A percentile compares a stretch with the other conserved stretches of the same genome.
These are phyloP conservation scores for Cytospora piceae DNA, from an alignment of 2,329 filamentous ascomycete species.

Conservation along the genomic window DNA sequence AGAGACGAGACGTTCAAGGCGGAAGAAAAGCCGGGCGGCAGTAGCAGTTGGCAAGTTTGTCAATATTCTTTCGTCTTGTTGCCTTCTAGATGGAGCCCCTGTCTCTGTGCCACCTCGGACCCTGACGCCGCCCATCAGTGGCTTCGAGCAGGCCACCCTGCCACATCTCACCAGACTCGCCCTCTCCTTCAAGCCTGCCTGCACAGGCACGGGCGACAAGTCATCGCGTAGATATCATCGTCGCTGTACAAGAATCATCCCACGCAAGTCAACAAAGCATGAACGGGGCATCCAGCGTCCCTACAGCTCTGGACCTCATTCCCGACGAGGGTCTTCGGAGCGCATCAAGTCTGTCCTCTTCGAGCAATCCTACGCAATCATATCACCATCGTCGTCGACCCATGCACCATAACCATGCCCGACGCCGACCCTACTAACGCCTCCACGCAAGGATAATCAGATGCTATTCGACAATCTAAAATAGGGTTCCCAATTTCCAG, in stretches of 20 bases:
- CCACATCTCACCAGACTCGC: constrained; percentile 14
- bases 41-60: not conserved
- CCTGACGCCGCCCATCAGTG: constrained; percentile 1
- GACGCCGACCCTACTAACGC: constrained; percentile 36
- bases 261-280: constrained; percentile 2
- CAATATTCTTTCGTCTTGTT: not conserved
- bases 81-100: not conserved
- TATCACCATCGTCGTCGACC: constrained; percentile 27
- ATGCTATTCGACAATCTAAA: constrained; percentile 51
- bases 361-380: constrained; percentile 29
- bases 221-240: not conserved
- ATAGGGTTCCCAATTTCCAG: constrained; percentile 40
- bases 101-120: not conserved
- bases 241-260: constrained; percentile 3
- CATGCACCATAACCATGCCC: constrained; percentile 30
- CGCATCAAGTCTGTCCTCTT: constrained; percentile 10
- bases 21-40: not conserved
- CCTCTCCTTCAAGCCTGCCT: constrained; percentile 17
- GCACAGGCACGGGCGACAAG: constrained; percentile 5
- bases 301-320: constrained; percentile 19
- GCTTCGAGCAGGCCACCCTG: not conserved
- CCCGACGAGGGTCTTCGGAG: constrained; percentile 10
- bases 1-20: not conserved
- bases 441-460: constrained; percentile 42
- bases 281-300: constrained; percentile 13